Conservation (phyloP, 129 eudicot species). For the Lonicera japonica region DNA sequence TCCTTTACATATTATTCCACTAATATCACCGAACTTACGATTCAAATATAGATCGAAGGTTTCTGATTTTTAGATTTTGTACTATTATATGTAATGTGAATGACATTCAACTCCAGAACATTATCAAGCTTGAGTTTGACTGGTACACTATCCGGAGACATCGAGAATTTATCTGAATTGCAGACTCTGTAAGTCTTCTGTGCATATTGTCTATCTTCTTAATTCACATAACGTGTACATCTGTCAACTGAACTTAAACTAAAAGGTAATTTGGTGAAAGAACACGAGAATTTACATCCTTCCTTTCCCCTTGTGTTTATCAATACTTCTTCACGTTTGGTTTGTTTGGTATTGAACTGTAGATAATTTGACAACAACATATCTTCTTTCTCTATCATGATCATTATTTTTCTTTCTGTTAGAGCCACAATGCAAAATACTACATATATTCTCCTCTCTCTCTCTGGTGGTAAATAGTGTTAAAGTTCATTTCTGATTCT, state of each 20-base stretch:
- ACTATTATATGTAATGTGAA: not conserved
- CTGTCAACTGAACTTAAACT: too few relatives aligned
- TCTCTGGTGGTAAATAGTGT: not conserved
- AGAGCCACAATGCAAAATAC: not conserved
- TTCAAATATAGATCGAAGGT: slow-evolving; percentile 23
- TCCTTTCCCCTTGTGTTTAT: too few relatives aligned
- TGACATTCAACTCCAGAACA: slow-evolving; percentile 36
- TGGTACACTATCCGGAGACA: slow-evolving; percentile 57
- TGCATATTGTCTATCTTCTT: not conserved
- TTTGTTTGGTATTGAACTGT: not conserved
- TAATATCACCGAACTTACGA: not conserved
- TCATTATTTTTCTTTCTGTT: not conserved
- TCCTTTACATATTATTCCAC: too few relatives aligned
- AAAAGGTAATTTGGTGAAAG: too few relatives aligned
- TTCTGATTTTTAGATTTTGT: not conserved
- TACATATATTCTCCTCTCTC: not conserved
- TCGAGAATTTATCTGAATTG: slow-evolving; percentile 48
- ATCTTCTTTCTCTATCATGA: too few relatives aligned
- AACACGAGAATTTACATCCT: not conserved
- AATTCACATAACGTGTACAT: too few relatives aligned
- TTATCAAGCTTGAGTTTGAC: slow-evolving; percentile 51
- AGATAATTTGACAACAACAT: not conserved
- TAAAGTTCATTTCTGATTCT: not conserved
- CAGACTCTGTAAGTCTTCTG: slow-evolving; percentile 48
- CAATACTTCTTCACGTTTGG: too few relatives aligned